A percentile compares a stretch with the other conserved stretches of the same genome.
Evolutionary conservation across 805 yeast species (phyloP).

Genomic region (Zygosaccharomyces siamensis): DNA sequence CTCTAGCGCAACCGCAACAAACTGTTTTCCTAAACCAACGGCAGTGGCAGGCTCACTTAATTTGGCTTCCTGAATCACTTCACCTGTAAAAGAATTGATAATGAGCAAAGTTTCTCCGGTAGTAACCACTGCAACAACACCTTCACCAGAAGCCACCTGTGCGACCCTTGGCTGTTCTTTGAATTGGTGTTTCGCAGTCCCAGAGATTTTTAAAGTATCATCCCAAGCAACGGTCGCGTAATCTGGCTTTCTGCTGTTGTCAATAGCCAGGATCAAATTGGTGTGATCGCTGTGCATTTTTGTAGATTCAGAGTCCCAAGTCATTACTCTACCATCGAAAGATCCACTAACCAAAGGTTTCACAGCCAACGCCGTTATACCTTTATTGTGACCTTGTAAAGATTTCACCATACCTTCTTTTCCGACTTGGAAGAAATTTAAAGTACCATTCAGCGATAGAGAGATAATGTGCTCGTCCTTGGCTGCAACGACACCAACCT

Average conservation of each 20-base stretch:
- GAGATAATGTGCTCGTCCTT: slow-evolving; percentile 54
- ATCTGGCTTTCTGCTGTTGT: slow-evolving; percentile 26
- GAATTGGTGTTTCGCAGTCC: slow-evolving; percentile 25
- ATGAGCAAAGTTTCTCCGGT: slow-evolving; percentile 40
- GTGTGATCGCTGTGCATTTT: slow-evolving; percentile 44
- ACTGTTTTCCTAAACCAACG: slow-evolving; percentile 40
- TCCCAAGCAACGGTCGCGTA: slow-evolving; percentile 82
- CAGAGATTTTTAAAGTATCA: slow-evolving; percentile 52
- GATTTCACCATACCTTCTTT: slow-evolving; percentile 32
- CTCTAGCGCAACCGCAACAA: slow-evolving; percentile 49
- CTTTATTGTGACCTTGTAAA: slow-evolving; percentile 75
- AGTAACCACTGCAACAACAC: slow-evolving; percentile 41
- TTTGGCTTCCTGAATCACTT: slow-evolving; percentile 25
- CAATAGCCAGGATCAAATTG: slow-evolving; percentile 60
- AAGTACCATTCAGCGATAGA: slow-evolving; percentile 64
- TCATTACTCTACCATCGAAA: slow-evolving; percentile 68
- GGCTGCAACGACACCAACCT: slow-evolving; percentile 70
- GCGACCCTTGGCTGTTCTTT: slow-evolving; percentile 50
- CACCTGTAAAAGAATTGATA: slow-evolving; percentile 35
- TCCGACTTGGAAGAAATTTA: slow-evolving; percentile 52
- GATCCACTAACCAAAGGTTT: slow-evolving; percentile 55
- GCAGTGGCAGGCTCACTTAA: slow-evolving; percentile 43
- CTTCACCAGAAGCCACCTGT: slow-evolving; percentile 35
- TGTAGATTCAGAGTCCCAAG: slow-evolving; percentile 49
- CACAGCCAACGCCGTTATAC: slow-evolving; percentile 57